Base-by-base conservation (phyloP, 768 basidiomycete genomes). In the Calocybe indica region DNA sequence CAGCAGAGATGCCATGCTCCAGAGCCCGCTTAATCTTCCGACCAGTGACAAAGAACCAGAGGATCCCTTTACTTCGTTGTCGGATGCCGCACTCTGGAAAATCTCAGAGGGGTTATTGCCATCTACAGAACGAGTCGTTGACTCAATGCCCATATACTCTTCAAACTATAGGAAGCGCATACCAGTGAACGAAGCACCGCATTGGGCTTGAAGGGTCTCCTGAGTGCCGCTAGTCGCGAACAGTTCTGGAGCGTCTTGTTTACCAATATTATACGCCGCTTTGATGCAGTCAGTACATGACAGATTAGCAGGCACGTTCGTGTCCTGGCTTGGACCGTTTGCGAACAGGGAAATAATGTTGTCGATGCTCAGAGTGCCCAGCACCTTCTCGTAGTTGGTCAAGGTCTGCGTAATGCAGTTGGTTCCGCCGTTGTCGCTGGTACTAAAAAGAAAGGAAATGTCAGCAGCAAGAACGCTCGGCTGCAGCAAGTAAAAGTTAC, bases 391-490 rank as follows among this genome's bases (percentile, higher is more conserved):
- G 12, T 84, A 52, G 54, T 70, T 71, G 15, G 66, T 75, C 8
- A 89, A 70, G 6, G 71, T 65, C 54, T 88, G 71, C 0, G 80
- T 79, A 22, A 75, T 54, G 58, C 88, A 90, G 49, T 69, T 67
- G 5, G 68, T 69, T 22, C 22, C 22, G 4, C 22, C 22, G 37
- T 55, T 62, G 22, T 66, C 69, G 48, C 71, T 73, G 37, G 5
- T 11, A 7, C 13, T 30, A 6, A 11, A 29, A 12, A 29, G n/a
- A 33, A 12, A 15, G 5, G 22, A 22, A 22, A 22, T 4, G 22
- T 22, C 22, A 22, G 1, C 22, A 22, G 22, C 22, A 22, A 22
- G 35, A 38, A 3, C n/a, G 13, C 31, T 3, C 15, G 13, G 9
- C 7, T 15, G 14, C 29, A 11, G 52, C 15, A 40, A 7, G 11